phyloP scores from a whole-genome alignment of 805 yeast species.

The Ogataea polymorpha region DNA sequence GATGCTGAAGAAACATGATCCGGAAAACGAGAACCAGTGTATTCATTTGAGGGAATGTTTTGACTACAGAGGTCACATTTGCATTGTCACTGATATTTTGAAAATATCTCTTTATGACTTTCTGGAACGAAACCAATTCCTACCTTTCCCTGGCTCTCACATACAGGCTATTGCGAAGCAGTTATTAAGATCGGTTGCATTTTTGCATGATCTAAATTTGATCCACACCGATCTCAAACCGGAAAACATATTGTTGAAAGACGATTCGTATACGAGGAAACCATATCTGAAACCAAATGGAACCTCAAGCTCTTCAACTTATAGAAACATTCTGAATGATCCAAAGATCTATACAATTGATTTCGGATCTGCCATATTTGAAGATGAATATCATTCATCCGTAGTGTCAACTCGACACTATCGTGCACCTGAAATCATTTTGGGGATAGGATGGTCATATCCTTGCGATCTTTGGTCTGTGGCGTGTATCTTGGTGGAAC shows the following conservation, averaged over 20 bases:
- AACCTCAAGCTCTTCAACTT: slow-evolving; percentile 1
- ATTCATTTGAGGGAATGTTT: slow-evolving; percentile 85
- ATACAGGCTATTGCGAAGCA: slow-evolving; percentile 88
- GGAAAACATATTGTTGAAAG: slow-evolving; percentile 77
- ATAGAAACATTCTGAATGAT: slow-evolving; percentile 54
- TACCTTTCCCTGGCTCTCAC: slow-evolving; percentile 93
- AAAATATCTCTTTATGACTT: slow-evolving; percentile 89
- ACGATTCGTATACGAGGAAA: slow-evolving; percentile 44
- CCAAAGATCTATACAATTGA: slow-evolving; percentile 89
- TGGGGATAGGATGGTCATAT: slow-evolving; percentile 95
- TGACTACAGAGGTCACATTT: slow-evolving; percentile 90
- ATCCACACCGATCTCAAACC: slow-evolving; percentile 98
- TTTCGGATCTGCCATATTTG: slow-evolving; percentile 94
- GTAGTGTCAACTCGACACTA: slow-evolving; percentile 95
- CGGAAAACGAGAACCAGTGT: slow-evolving; percentile 66
- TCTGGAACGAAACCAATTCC: slow-evolving; percentile 74
- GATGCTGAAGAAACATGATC: slow-evolving; percentile 70
- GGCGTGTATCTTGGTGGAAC: slow-evolving; percentile 89
- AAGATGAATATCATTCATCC: slow-evolving; percentile 89
- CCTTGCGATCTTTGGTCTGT: slow-evolving; percentile 98
- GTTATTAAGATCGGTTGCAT: slow-evolving; percentile 78
- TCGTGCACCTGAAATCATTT: slow-evolving; percentile 93
- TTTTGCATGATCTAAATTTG: slow-evolving; percentile 81
- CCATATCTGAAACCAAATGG: slow-evolving; percentile 30
- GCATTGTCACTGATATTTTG: slow-evolving; percentile 85